Evolutionary conservation across 2,329 filamentous ascomycete genomes (phyloP).

Genomic region (Microdochium paspali): DNA sequence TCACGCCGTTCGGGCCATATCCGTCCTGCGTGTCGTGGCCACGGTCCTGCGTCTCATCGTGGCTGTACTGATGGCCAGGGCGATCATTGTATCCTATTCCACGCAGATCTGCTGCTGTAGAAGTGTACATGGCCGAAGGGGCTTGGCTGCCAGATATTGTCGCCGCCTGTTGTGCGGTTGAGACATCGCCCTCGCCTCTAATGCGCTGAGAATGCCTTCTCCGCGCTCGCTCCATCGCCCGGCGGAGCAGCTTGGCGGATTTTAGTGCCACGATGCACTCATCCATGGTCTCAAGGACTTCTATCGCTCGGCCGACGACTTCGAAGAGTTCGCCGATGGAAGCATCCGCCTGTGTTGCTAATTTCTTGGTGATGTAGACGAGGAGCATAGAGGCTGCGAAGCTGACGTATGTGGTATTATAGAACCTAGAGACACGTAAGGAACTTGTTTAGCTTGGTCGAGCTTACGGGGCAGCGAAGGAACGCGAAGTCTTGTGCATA

Average conservation of each 20-base stretch:
- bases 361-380: conserved; percentile 14
- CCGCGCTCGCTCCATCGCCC: conserved; percentile 8
- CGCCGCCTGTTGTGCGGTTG: no score
- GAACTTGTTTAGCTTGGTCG: not conserved
- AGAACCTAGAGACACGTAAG: conserved; percentile 11
- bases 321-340: conserved; percentile 6
- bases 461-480: no score
- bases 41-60: no score
- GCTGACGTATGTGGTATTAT: conserved; percentile 19
- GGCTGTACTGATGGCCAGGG: no score
- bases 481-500: no score
- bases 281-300: conserved; percentile 14
- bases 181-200: no score
- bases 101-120: no score
- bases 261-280: conserved; percentile 15
- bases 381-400: conserved; percentile 19
- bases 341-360: conserved; percentile 7
- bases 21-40: no score
- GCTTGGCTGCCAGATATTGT: no score
- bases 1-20: conserved; percentile 4
- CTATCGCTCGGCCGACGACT: conserved; percentile 12
- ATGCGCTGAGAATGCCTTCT: not conserved
- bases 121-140: no score
- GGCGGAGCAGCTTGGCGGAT: conserved; percentile 14
- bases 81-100: no score